Percentiles rank a stretch among this genome's conserved stretches.
phyloP scores from a whole-genome alignment of 257 asterid genomes.

The Solanum gandarillasii region DNA sequence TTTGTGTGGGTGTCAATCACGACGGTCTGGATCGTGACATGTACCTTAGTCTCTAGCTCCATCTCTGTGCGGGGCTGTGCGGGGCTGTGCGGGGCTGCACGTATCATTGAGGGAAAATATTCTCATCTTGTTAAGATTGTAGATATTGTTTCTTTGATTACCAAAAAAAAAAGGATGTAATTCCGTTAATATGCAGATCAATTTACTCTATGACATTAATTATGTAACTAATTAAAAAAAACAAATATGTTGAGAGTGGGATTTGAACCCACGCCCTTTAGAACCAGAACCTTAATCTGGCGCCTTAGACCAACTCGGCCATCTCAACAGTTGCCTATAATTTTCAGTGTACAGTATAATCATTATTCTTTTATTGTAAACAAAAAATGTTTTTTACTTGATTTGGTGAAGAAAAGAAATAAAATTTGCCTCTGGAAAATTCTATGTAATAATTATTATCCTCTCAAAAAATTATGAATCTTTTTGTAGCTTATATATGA shows the following conservation, averaged over 20 bases:
- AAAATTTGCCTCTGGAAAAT: no score
- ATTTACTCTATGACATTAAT: background rate
- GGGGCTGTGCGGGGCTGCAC: background rate
- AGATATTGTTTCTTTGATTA: background rate
- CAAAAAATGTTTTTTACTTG: no score
- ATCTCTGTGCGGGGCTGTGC: background rate
- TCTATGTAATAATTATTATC: background rate
- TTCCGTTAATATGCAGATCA: background rate
- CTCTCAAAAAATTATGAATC: background rate
- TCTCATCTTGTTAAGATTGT: background rate
- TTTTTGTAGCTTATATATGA: no score
- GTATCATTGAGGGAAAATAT: background rate
- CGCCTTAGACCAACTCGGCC: conserved; percentile 99
- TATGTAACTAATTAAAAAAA: background rate
- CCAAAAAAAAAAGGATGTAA: background rate
- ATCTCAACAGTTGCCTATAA: conserved; percentile 27
- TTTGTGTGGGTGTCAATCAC: no score
- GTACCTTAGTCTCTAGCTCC: no score
- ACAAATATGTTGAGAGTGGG: conserved; percentile 57
- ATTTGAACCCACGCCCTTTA: conserved; percentile 99
- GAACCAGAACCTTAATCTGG: conserved; percentile 99
- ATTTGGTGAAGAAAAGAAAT: background rate
- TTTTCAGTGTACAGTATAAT: no score
- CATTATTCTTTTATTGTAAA: no score
- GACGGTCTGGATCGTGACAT: no score